Percentiles rank a stretch among this genome's conserved stretches.
These are phyloP conservation scores for Pythium vanterpoolii DNA, from an alignment of 352 stramenopile genomes.

Conservation along the genomic window DNA sequence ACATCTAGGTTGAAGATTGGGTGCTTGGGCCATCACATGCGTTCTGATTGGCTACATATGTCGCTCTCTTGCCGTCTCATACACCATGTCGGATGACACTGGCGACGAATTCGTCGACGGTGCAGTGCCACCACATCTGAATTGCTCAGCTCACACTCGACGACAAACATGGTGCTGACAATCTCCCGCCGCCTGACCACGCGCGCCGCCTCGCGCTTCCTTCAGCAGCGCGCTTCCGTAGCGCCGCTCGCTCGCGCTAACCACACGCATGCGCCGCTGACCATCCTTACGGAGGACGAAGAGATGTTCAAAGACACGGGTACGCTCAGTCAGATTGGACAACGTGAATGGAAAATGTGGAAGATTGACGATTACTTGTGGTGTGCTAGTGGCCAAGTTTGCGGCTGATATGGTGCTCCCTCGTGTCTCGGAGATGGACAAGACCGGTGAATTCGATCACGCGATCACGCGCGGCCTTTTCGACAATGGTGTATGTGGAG, in stretches of 20 bases:
- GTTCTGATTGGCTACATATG: constrained; percentile 13
- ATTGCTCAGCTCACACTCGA: constrained; percentile 2
- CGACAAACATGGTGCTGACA: constrained; percentile 16
- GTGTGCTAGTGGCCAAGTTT: constrained; percentile 73
- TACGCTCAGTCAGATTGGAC: constrained; percentile 28
- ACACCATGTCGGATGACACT: background rate
- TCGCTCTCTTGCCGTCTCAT: background rate
- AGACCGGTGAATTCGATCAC: constrained; percentile 87
- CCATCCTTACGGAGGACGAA: constrained; percentile 70
- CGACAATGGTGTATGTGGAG: constrained; percentile 74
- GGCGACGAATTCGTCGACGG: background rate
- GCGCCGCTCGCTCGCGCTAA: constrained; percentile 12
- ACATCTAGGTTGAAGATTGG: constrained; percentile 23
- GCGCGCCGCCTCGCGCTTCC: constrained; percentile 9
- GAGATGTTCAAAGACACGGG: constrained; percentile 78
- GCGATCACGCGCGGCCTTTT: constrained; percentile 91
- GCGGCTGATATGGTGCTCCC: constrained; percentile 83
- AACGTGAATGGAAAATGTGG: background rate
- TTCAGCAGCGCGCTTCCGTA: constrained; percentile 3
- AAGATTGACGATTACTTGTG: background rate
- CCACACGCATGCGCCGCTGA: constrained; percentile 43
- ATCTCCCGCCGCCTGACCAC: constrained; percentile 16
- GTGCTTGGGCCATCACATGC: constrained; percentile 1
- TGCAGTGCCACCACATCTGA: constrained; percentile 7
- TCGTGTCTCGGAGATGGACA: constrained; percentile 92